phyloP scores from a whole-genome alignment of 148 eudicot genomes.

The Mesembryanthemum crystallinum region DNA sequence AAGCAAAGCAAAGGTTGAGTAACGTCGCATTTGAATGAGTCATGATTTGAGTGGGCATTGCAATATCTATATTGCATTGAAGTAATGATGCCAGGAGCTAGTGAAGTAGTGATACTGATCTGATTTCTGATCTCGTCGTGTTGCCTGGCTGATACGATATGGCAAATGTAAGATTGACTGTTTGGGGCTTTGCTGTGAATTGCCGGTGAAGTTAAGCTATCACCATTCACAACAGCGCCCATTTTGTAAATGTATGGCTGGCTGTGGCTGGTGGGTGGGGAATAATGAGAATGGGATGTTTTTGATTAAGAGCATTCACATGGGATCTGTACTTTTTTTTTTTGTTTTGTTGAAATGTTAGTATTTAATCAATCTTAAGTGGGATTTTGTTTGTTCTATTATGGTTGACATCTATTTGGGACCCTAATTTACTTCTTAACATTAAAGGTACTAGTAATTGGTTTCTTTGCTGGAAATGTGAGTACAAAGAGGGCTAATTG shows the following conservation, averaged over 20 bases:
- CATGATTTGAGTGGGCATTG: background rate
- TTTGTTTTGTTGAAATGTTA: too few relatives aligned
- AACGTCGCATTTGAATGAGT: background rate
- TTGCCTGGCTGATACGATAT: conserved; percentile 25
- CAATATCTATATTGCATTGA: background rate
- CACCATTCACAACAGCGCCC: background rate
- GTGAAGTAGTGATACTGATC: background rate
- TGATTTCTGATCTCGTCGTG: background rate
- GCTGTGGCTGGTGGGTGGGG: too few relatives aligned
- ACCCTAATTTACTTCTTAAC: too few relatives aligned
- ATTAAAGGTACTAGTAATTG: too few relatives aligned
- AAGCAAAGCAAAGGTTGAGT: too few relatives aligned
- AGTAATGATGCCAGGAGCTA: background rate
- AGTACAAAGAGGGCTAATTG: too few relatives aligned
- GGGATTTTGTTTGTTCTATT: too few relatives aligned
- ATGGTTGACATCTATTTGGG: too few relatives aligned
- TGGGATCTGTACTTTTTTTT: too few relatives aligned
- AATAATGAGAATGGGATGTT: background rate
- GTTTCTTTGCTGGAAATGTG: too few relatives aligned
- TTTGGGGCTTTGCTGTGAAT: background rate
- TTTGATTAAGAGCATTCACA: background rate
- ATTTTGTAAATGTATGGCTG: background rate
- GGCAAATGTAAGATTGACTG: background rate
- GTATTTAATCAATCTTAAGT: too few relatives aligned
- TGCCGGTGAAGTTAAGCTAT: conserved; percentile 19